phyloP scores from a whole-genome alignment of 1,284 basidiomycete species.

The Ceraceosorus guamensis region DNA sequence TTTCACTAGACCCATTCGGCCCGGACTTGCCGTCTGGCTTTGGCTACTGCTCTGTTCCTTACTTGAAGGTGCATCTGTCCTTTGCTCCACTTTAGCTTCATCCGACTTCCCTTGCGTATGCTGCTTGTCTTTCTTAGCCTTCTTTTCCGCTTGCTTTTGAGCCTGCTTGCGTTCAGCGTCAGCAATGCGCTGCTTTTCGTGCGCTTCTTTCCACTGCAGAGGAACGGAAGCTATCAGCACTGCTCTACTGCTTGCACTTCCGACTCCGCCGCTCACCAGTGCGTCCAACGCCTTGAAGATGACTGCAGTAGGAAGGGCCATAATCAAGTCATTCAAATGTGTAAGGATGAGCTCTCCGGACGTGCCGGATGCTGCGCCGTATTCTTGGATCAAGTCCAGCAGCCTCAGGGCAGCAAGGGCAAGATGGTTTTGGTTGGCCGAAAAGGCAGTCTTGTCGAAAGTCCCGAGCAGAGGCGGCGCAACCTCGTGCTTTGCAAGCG shows the following conservation, averaged over 20 bases:
- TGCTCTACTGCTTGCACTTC: background rate
- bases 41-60: too few relatives aligned
- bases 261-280: conserved; percentile 5
- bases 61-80: too few relatives aligned
- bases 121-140: background rate
- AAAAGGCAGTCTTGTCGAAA: background rate
- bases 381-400: background rate
- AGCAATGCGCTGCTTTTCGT: conserved; percentile 3
- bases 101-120: background rate
- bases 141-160: background rate
- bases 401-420: background rate
- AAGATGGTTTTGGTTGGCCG: background rate
- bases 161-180: background rate
- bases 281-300: conserved; percentile 7
- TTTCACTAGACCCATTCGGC: too few relatives aligned
- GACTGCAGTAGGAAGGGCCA: conserved; percentile 3
- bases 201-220: conserved; percentile 1
- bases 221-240: background rate
- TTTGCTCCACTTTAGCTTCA: too few relatives aligned
- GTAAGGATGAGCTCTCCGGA: background rate
- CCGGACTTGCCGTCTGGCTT: too few relatives aligned
- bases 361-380: background rate
- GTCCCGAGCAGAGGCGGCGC: background rate
- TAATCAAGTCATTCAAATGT: conserved; percentile 5
- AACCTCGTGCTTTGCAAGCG: too few relatives aligned